phyloP scores from a whole-genome alignment of 306 rosid genomes.

The Calophaca sinica region DNA sequence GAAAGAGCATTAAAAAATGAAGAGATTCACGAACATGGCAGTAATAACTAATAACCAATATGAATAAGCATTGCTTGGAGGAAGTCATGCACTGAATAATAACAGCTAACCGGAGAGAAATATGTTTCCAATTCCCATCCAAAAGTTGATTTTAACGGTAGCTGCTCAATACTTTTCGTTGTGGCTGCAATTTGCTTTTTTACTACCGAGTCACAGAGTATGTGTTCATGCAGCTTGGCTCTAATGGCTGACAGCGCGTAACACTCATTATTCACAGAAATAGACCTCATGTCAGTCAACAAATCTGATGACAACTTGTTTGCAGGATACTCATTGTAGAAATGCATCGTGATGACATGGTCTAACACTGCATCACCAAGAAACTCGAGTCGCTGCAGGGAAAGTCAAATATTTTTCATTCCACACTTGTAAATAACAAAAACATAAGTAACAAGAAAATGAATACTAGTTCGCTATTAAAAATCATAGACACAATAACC shows the following conservation, averaged over 20 bases:
- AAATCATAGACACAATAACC: neutral
- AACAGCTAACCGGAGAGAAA: slow-evolving; percentile 60
- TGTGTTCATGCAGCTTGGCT: slow-evolving; percentile 62
- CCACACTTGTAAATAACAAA: neutral
- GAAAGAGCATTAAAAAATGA: neutral
- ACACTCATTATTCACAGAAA: slow-evolving; percentile 70
- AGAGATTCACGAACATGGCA: neutral
- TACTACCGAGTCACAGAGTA: slow-evolving; percentile 56
- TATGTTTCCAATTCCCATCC: slow-evolving; percentile 70
- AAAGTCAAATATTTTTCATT: too few relatives aligned
- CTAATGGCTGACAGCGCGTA: slow-evolving; percentile 62
- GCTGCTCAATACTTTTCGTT: slow-evolving; percentile 34
- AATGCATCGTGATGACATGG: slow-evolving; percentile 60
- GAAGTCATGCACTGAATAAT: neutral
- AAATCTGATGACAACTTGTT: slow-evolving; percentile 47
- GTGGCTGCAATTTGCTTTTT: slow-evolving; percentile 50
- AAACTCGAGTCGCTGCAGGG: slow-evolving; percentile 73
- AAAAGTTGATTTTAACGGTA: slow-evolving; percentile 54
- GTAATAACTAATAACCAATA: neutral
- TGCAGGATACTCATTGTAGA: slow-evolving; percentile 55
- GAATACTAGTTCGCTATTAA: neutral
- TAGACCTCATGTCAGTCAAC: slow-evolving; percentile 76
- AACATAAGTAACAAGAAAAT: neutral
- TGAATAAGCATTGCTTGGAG: neutral
- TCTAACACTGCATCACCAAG: slow-evolving; percentile 84